phyloP scores from a whole-genome alignment of 164 flowering plant genomes.

The Litsea cubeba region DNA sequence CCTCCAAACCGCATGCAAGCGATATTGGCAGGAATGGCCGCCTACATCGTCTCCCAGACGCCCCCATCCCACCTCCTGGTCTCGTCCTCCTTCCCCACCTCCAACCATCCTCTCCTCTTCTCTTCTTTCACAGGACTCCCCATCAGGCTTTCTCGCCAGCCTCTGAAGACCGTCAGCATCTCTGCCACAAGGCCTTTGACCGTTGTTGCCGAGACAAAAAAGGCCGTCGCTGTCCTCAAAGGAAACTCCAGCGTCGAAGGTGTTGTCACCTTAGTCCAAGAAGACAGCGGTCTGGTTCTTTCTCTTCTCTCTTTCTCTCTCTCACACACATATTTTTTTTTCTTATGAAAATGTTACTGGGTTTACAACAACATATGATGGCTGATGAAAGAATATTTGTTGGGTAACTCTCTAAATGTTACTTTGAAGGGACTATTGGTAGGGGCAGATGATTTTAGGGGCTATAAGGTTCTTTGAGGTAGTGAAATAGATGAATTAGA shows the following conservation, averaged over 20 bases:
- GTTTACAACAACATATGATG: neutral
- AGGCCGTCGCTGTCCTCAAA: conserved; percentile 87
- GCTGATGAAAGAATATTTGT: too few relatives aligned
- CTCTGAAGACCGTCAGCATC: conserved; percentile 16
- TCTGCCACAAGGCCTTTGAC: conserved; percentile 30
- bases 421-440: neutral
- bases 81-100: conserved; percentile 19
- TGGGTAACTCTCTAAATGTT: neutral
- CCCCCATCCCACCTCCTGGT: conserved; percentile 18
- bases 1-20: neutral
- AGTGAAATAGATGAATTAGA: too few relatives aligned
- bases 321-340: neutral
- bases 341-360: neutral
- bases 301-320: neutral
- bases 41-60: conserved; percentile 36
- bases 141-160: conserved; percentile 19
- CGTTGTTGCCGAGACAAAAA: conserved; percentile 61
- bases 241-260: conserved; percentile 74
- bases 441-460: neutral
- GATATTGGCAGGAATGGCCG: conserved; percentile 28
- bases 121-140: conserved; percentile 43
- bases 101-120: conserved; percentile 19
- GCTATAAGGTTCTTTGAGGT: neutral
- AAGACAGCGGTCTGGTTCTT: conserved; percentile 51
- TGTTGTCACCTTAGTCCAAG: conserved; percentile 72